These are phyloP conservation scores for Ganoderma meredithae DNA, from an alignment of 1,284 basidiomycete species.

Conservation along the genomic window DNA sequence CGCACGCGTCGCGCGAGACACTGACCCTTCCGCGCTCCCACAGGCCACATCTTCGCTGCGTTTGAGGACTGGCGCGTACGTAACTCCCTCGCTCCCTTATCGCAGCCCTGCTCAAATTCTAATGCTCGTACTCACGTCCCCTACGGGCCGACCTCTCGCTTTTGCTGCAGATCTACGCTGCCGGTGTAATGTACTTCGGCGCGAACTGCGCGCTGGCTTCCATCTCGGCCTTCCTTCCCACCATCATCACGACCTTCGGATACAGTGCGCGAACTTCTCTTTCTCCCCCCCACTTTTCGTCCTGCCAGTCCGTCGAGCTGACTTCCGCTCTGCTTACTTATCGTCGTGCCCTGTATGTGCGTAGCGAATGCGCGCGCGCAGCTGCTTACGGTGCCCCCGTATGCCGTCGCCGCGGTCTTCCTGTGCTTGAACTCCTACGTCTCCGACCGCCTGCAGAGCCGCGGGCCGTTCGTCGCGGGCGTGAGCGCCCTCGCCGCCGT, in stretches of 20 bases:
- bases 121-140: no score
- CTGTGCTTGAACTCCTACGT: constrained; percentile 68
- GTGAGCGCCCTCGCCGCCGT: constrained; percentile 61
- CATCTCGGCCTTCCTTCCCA: constrained; percentile 86
- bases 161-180: constrained; percentile 59
- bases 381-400: constrained; percentile 83
- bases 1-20: not conserved
- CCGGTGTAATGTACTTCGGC: constrained; percentile 78
- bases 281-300: not conserved
- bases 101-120: not conserved
- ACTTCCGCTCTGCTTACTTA: constrained; percentile 2
- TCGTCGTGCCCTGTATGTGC: not conserved
- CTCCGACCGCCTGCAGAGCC: constrained; percentile 77
- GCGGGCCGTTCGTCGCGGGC: constrained; percentile 66
- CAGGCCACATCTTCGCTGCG: constrained; percentile 69
- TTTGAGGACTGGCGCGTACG: constrained; percentile 77
- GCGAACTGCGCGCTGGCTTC: constrained; percentile 82
- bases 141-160: no score
- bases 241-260: constrained; percentile 79
- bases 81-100: not conserved
- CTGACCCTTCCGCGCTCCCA: not conserved
- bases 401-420: constrained; percentile 74
- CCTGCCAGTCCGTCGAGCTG: constrained; percentile 5
- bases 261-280: constrained; percentile 47
- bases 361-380: constrained; percentile 64